Evolutionary conservation across 2,329 filamentous ascomycete genomes (phyloP).

Genomic region (Albifimbria verrucaria): DNA sequence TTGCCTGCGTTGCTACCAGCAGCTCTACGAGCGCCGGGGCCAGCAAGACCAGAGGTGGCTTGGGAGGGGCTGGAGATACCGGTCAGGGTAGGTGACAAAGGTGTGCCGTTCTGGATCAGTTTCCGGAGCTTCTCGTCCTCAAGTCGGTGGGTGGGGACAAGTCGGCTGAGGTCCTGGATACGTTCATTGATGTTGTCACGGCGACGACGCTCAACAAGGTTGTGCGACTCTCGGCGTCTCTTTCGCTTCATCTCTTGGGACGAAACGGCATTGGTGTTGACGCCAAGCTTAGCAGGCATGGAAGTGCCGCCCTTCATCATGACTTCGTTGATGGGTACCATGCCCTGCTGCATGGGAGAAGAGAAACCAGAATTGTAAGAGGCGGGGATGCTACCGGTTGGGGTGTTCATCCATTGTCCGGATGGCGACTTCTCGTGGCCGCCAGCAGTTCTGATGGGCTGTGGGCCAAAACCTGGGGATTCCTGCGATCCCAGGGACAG

Average conservation of each 20-base stretch:
- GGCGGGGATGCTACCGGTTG: constrained; percentile 72
- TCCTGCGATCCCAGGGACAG: constrained; percentile 68
- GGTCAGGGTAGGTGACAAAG: constrained; percentile 77
- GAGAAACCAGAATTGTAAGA: constrained; percentile 87
- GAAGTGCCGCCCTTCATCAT: constrained; percentile 85
- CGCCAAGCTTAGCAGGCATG: constrained; percentile 79
- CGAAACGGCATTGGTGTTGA: constrained; percentile 53
- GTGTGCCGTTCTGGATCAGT: constrained; percentile 87
- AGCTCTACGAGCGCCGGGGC: constrained; percentile 77
- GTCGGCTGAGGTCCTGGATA: constrained; percentile 91
- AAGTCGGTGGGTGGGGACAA: constrained; percentile 86
- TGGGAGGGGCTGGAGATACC: constrained; percentile 66
- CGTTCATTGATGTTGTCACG: constrained; percentile 98
- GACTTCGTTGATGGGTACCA: constrained; percentile 83
- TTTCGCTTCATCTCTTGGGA: constrained; percentile 93
- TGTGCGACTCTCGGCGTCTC: constrained; percentile 89
- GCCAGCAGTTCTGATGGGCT: constrained; percentile 71
- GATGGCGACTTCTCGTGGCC: constrained; percentile 79
- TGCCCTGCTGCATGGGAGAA: constrained; percentile 68
- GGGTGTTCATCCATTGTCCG: constrained; percentile 87
- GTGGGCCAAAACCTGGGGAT: constrained; percentile 68
- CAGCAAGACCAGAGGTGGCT: constrained; percentile 84
- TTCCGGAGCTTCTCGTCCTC: constrained; percentile 98
- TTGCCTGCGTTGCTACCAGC: constrained; percentile 67
- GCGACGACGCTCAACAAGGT: constrained; percentile 89